phyloP scores from a whole-genome alignment of 2,329 filamentous ascomycete genomes.

The Hymenoscyphus fraxineus region DNA sequence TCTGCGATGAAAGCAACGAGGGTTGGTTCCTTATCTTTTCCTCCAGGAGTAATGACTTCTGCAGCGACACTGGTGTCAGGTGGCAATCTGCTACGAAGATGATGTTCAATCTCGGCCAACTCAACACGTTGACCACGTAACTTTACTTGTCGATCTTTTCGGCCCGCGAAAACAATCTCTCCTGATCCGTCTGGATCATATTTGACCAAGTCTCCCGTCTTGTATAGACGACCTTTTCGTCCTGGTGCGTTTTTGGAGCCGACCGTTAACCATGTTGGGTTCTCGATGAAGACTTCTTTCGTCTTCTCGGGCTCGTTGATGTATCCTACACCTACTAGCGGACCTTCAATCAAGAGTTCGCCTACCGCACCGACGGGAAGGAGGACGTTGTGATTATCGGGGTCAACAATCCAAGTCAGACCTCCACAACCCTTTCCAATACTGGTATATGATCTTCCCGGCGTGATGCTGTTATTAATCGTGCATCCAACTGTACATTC shows the following conservation, averaged over 20 bases:
- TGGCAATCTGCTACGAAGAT: constrained; percentile 32
- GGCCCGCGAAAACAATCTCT: constrained; percentile 54
- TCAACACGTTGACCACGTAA: constrained; percentile 62
- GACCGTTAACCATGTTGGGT: constrained; percentile 49
- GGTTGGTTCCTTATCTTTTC: constrained; percentile 30
- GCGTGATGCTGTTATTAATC: constrained; percentile 9
- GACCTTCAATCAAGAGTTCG: constrained; percentile 38
- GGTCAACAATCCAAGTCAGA: constrained; percentile 37
- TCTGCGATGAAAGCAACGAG: constrained; percentile 35
- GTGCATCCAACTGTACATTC: constrained; percentile 22
- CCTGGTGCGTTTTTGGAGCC: constrained; percentile 37
- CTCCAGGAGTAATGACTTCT: constrained; percentile 32
- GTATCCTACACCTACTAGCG: constrained; percentile 58
- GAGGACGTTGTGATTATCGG: constrained; percentile 14
- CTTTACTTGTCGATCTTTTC: constrained; percentile 65
- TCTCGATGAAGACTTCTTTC: constrained; percentile 51
- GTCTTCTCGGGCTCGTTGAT: constrained; percentile 56
- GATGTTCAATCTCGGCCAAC: constrained; percentile 47
- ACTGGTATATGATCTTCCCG: constrained; percentile 6
- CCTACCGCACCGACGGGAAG: constrained; percentile 22
- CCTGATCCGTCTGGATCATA: constrained; percentile 44
- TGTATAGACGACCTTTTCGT: constrained; percentile 48
- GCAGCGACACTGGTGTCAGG: constrained; percentile 31
- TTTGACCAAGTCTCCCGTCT: constrained; percentile 55
- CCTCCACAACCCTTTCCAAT: constrained; percentile 19